Evolutionary conservation across 495 filamentous ascomycete species (phyloP), one percentile per base, ranked within the genome.

Genomic region (Penicillium macrosclerotiorum): DNA sequence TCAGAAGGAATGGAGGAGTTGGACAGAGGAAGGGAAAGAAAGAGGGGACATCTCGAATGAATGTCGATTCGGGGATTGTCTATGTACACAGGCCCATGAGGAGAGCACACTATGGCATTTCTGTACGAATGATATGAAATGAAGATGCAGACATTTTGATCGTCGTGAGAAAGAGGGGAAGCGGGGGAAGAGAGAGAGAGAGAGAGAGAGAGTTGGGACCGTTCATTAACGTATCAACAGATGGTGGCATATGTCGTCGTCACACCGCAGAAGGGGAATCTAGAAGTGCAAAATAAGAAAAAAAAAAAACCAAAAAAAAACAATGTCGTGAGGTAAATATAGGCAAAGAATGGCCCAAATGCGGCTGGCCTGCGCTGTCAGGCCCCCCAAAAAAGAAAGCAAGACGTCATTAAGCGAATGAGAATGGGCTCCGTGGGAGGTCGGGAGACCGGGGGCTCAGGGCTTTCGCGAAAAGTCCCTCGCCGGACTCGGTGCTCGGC

Each of bases 371-470:
- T n/a, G n/a, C n/a, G n/a, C n/a, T n/a, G n/a, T n/a, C n/a, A n/a
- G n/a, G n/a, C n/a, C n/a, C n/a, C n/a, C n/a, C n/a, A n/a, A n/a
- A n/a, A n/a, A n/a, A n/a, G n/a, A n/a, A n/a, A n/a, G n/a, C n/a
- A n/a, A n/a, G n/a, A n/a, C n/a, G n/a, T n/a, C 3, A 19, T 50
- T 25, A 59, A 49, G 65, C 63, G 49, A 80, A 79, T 8, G 73
- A 77, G 55, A 89, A 89, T 6, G 86, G 86, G 53, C 86, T 91
- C 38, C 80, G 82, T 31, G 74, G 78, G 57, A 90, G 85, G 55
- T 90, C 88, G 0, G 89, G 88, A 47, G 84, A 85, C 24, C 86
- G 77, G 6, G 88, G 88, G 50, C 84, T 87, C 73, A 94, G 77
- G 13, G 86, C 84, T 40, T 90, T 77, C 14, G 88, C 87, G 57